These are phyloP conservation scores for Bombardia bombarda DNA, from an alignment of 495 filamentous ascomycete genomes.

Conservation along the genomic window DNA sequence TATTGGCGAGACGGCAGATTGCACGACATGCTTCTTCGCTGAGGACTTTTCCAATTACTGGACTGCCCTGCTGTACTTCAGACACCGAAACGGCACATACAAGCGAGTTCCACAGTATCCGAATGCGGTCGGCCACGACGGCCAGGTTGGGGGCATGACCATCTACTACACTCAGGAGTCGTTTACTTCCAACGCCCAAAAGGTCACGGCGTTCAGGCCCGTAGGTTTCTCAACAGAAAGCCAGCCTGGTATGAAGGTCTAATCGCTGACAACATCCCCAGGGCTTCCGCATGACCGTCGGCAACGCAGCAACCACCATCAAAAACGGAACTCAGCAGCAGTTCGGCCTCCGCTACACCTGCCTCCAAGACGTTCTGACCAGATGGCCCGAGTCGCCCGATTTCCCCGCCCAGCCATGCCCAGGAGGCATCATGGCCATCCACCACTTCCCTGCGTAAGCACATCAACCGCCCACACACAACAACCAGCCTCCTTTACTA, in stretches of 20 bases:
- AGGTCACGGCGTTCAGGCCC: slow-evolving; percentile 33
- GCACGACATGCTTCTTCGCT: slow-evolving; percentile 12
- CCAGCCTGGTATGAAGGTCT: too few species aligned
- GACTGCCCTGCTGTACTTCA: slow-evolving; percentile 39
- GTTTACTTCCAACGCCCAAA: slow-evolving; percentile 26
- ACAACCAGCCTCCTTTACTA: not conserved
- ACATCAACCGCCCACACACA: not conserved
- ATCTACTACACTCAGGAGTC: slow-evolving; percentile 36
- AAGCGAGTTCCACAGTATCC: slow-evolving; percentile 30
- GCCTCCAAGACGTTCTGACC: slow-evolving; percentile 27
- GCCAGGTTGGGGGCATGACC: slow-evolving; percentile 33
- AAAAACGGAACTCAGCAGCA: slow-evolving; percentile 24
- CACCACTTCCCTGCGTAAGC: slow-evolving; percentile 43
- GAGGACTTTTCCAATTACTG: slow-evolving; percentile 22
- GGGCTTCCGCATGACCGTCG: slow-evolving; percentile 48
- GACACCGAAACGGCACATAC: slow-evolving; percentile 36
- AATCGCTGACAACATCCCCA: slow-evolving; percentile 37
- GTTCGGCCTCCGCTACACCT: slow-evolving; percentile 39
- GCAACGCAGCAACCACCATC: slow-evolving; percentile 30
- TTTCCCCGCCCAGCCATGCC: slow-evolving; percentile 39
- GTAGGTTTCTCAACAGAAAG: slow-evolving; percentile 23
- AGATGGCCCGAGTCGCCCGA: slow-evolving; percentile 30
- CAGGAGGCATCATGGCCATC: slow-evolving; percentile 38
- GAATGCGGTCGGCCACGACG: slow-evolving; percentile 15
- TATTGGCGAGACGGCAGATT: slow-evolving; percentile 26